Conservation (phyloP, 495 filamentous ascomycete species). For the Xanthoparmelia taractica region DNA sequence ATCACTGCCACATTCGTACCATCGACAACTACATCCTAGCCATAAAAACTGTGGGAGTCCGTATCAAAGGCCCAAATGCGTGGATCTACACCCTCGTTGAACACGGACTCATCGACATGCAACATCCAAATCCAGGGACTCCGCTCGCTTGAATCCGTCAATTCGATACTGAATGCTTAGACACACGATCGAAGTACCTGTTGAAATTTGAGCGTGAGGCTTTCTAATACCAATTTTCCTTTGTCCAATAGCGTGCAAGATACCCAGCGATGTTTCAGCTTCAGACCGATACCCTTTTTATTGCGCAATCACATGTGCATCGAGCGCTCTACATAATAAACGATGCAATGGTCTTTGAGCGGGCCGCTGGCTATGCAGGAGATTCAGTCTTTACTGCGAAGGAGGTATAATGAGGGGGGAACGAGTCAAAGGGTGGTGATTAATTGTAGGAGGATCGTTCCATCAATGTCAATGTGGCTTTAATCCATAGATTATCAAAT, state of each 20-base stretch:
- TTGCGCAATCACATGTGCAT: background rate
- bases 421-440: background rate
- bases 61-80: background rate
- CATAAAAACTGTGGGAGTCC: background rate
- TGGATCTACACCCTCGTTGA: background rate
- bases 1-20: background rate
- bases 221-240: slow-evolving; percentile 1
- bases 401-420: background rate
- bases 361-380: background rate
- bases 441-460: background rate
- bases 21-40: background rate
- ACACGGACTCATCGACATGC: background rate
- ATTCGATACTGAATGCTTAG: background rate
- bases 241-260: slow-evolving; percentile 12
- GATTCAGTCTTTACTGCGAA: background rate
- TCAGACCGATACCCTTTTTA: slow-evolving; percentile 16
- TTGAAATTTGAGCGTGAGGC: background rate
- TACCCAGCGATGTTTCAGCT: slow-evolving; percentile 18
- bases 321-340: slow-evolving; percentile 14
- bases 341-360: background rate
- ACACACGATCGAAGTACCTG: background rate
- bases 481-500: background rate
- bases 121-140: background rate
- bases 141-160: background rate
- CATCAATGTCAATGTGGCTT: background rate